Base-by-base conservation (phyloP, 176 grass and related monocot genomes). In the Eleusine indica region DNA sequence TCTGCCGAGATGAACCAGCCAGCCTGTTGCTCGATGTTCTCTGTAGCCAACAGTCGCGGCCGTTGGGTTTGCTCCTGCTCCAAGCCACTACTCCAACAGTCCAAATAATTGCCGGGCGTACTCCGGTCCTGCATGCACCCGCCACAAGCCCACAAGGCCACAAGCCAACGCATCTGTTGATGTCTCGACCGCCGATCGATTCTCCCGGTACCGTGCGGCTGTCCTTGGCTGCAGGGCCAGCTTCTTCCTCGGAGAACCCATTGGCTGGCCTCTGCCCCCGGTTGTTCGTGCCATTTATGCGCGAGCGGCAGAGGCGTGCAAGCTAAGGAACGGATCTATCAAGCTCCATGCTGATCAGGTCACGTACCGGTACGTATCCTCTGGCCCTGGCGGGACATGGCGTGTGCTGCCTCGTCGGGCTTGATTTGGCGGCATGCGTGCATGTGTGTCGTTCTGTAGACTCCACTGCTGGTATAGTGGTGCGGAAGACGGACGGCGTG, bases 261-360 rank as follows among this genome's bases (percentile, higher is more conserved):
- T 75, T 75, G 81, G 71, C 21, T 8, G 73, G 30, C 16, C 28
- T 16, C 71, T 32, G 38, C 38, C 9, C 22, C 22, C 37, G 82
- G 72, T 76, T 56, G 82, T 57, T 58, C 82, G 10, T 13, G 73
- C 17, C 82, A 84, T 84, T 77, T 32, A 84, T 77, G 66, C 0
- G 65, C 19, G 63, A 47, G 46, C 21, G 15, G 21, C 71, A 4
- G 53, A 44, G 62, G 73, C 82, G 82, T 84, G 82, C 62, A 14
- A 21, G 9, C 11, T 19, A 84, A 84, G 82, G 46, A 49, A 84
- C 2, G 9, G 22, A 63, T 63, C 60, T 3, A 29, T 29, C 72
- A 9, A 40, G 2, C 44, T 47, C 2, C 2, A 35, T 35, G 32
- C 32, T 35, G 13, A 12, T 71, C 17, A 4, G 6, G 7, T 13